A percentile compares a stretch with the other conserved stretches of the same genome.
Evolutionary conservation across 257 asterid species (phyloP).

Genomic region (Salvia hispanica): DNA sequence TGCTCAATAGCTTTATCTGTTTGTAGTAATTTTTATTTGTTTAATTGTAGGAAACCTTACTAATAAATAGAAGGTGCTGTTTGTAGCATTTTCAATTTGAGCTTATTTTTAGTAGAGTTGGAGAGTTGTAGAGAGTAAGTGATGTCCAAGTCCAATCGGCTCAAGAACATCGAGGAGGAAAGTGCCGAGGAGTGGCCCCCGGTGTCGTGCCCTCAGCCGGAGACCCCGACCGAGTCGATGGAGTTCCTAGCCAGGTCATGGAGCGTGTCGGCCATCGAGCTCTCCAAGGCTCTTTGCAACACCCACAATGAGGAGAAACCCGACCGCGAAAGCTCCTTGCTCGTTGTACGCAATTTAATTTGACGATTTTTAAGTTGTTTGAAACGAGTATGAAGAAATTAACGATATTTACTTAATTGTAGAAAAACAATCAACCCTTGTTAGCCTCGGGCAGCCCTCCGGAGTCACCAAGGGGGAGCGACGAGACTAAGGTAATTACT

Average conservation of each 20-base stretch:
- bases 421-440: conserved; percentile 43
- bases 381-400: neutral
- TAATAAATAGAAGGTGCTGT: conserved; percentile 33
- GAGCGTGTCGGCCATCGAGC: conserved; percentile 79
- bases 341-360: conserved; percentile 32
- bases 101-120: conserved; percentile 11
- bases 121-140: conserved; percentile 34
- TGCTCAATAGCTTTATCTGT: conserved; percentile 31
- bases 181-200: conserved; percentile 50
- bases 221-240: conserved; percentile 88
- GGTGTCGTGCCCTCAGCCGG: conserved; percentile 63
- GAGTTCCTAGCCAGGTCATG: conserved; percentile 89
- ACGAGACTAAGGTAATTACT: conserved; percentile 57
- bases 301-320: conserved; percentile 29
- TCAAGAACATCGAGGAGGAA: conserved; percentile 73
- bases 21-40: conserved; percentile 16
- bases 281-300: conserved; percentile 69
- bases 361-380: neutral
- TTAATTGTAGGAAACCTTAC: neutral
- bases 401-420: conserved; percentile 5
- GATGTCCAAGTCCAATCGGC: conserved; percentile 42
- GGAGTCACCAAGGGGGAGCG: conserved; percentile 65
- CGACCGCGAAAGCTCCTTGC: conserved; percentile 32
- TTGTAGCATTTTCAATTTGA: conserved; percentile 14
- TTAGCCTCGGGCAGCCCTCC: conserved; percentile 60